phyloP scores from a whole-genome alignment of 176 grass and related monocot species.

The Cocos nucifera region DNA sequence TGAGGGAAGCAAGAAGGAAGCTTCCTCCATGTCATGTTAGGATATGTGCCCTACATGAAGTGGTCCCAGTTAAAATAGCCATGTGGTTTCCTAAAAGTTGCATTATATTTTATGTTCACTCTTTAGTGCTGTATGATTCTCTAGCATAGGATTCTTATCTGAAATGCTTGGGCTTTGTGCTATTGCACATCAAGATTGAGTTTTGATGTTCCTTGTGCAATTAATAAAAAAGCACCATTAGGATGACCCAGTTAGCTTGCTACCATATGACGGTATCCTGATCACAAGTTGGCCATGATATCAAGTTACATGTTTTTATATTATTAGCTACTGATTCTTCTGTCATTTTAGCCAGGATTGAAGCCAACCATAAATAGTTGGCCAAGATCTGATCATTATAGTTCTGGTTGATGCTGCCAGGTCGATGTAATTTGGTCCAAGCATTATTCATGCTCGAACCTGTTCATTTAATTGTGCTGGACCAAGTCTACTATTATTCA shows the following conservation, averaged over 20 bases:
- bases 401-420: too few relatives aligned
- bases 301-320: too few relatives aligned
- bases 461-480: too few relatives aligned
- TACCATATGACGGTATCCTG: too few relatives aligned
- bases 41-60: conserved; percentile 4
- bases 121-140: conserved; percentile 23
- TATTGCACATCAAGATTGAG: conserved; percentile 6
- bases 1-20: conserved; percentile 31
- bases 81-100: conserved; percentile 9
- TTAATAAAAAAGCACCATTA: conserved; percentile 27
- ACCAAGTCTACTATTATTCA: too few relatives aligned
- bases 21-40: conserved; percentile 28
- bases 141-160: conserved; percentile 27
- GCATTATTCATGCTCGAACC: too few relatives aligned
- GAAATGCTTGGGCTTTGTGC: conserved; percentile 9
- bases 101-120: conserved; percentile 21
- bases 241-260: conserved; percentile 19
- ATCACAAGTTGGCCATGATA: too few relatives aligned
- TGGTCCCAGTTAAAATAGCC: conserved; percentile 13
- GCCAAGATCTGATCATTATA: too few relatives aligned
- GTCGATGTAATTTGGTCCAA: too few relatives aligned
- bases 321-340: too few relatives aligned
- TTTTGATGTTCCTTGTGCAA: background rate
- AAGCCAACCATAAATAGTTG: too few relatives aligned
- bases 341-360: too few relatives aligned